Evolutionary conservation across 805 yeast genomes (phyloP), one percentile per base, ranked within the genome.

Genomic region (Pichia deserticola): DNA sequence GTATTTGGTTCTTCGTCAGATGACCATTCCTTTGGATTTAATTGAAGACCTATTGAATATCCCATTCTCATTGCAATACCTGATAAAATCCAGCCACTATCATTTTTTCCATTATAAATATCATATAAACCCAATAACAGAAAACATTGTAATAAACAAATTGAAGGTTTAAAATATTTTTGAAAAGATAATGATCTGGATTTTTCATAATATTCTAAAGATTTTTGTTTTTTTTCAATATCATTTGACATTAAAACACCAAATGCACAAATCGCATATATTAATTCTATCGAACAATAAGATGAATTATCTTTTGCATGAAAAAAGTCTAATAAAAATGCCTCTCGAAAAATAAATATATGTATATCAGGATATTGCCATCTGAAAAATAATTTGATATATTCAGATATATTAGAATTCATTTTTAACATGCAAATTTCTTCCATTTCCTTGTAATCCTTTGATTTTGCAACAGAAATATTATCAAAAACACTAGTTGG

Each of bases 31-130:
- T 10, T 46, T 4, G 49, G 39, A 20, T 15, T 34, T 3, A 46
- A 25, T 40, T 41, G 45, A 32, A 81, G 81, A 1, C 86, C 86
- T 57, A 81, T 67, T 57, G 80, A 83, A 55, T 73, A 77, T 1
- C 86, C 87, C 71, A 81, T 81, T 45, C 87, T 64, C 57, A 81
- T 74, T 7, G 82, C 86, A 45, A 75, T 70, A 3, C 86, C 86
- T 2, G 78, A 70, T 40, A 81, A 69, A 72, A 79, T 75, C 85
- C 86, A 81, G 3, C 83, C 84, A 44, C 76, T 69, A 34, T 81
- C 75, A 57, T 77, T 79, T 48, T 72, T 65, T 3, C 85, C 85
- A 56, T 75, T 77, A 50, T 83, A 81, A 38, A 81, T 74, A 58
- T 81, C 86, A 60, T 79, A 81, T 50, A 80, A 74, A 5, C 84